These are phyloP conservation scores for Arabidopsis suecica DNA, from an alignment of 345 rosid genomes.

Conservation along the genomic window DNA sequence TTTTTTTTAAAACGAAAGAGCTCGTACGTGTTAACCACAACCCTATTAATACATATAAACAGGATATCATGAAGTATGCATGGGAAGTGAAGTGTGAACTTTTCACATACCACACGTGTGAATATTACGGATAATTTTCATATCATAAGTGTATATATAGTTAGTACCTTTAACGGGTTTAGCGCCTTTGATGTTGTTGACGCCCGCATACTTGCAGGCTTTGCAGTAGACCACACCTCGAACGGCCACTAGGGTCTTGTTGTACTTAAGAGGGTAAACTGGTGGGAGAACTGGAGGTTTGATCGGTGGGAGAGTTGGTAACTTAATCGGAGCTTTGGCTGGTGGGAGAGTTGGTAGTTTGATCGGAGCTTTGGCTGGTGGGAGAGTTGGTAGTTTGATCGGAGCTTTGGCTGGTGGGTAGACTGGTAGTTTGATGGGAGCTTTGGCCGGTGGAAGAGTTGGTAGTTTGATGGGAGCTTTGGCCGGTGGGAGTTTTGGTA, in stretches of 20 bases:
- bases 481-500: conserved; percentile 39
- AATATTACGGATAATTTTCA: not conserved
- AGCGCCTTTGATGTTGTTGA: conserved; percentile 68
- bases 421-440: conserved; percentile 29
- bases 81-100: not conserved
- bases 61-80: not conserved
- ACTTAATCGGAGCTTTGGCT: conserved; percentile 26
- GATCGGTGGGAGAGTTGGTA: conserved; percentile 33
- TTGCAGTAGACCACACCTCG: conserved; percentile 84
- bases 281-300: conserved; percentile 49
- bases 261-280: conserved; percentile 43
- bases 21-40: too few relatives aligned
- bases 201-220: conserved; percentile 76
- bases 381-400: not conserved
- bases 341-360: conserved; percentile 47
- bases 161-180: conserved; percentile 59
- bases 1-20: not conserved
- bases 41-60: not conserved
- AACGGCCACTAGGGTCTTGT: conserved; percentile 63
- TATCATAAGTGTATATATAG: not conserved
- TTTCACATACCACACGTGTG: not conserved
- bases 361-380: conserved; percentile 19
- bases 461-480: conserved; percentile 38
- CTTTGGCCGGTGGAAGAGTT: conserved; percentile 13
- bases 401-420: conserved; percentile 26